Conservation (phyloP, 2,329 filamentous ascomycete genomes). For the Colletotrichum gloeosporioides region DNA sequence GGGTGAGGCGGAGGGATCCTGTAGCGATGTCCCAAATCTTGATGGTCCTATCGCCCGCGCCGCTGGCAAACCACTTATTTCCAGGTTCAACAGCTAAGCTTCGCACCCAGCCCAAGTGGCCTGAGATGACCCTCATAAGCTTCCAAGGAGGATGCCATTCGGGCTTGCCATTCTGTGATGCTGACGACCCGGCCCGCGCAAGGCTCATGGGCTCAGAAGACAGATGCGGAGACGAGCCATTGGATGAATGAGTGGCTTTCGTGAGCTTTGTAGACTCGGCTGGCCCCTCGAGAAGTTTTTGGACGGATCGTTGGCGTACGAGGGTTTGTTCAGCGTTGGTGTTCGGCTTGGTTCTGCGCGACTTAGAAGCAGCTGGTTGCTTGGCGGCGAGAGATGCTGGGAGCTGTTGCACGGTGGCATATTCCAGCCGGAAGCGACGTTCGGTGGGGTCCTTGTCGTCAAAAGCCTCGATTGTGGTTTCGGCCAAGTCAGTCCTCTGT, state of each 20-base stretch:
- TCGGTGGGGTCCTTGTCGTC: constrained; percentile 22
- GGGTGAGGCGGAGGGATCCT: constrained; percentile 80
- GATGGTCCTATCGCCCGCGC: constrained; percentile 93
- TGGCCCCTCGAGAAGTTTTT: constrained; percentile 42
- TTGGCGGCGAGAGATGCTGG: constrained; percentile 81
- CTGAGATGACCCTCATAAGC: constrained; percentile 95
- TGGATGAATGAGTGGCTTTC: background rate
- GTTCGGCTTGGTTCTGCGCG: constrained; percentile 33
- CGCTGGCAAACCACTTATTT: constrained; percentile 97
- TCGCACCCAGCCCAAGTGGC: constrained; percentile 94
- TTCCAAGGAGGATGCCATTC: constrained; percentile 99
- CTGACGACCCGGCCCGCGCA: constrained; percentile 23
- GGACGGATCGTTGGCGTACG: constrained; percentile 35
- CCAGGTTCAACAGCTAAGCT: constrained; percentile 90
- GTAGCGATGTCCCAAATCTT: constrained; percentile 98
- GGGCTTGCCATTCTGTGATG: constrained; percentile 65
- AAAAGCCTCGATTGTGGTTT: background rate
- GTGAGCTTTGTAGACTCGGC: background rate
- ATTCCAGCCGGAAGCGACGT: constrained; percentile 73
- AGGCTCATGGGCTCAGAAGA: constrained; percentile 34
- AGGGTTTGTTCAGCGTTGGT: constrained; percentile 53
- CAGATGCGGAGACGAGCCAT: background rate
- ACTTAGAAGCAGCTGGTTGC: constrained; percentile 60
- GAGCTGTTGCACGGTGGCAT: constrained; percentile 77
- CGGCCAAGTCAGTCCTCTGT: constrained; percentile 30